Evolutionary conservation across 1,284 basidiomycete species (phyloP), one percentile per base, ranked within the genome.

Genomic region (Cystobasidium slooffiae): DNA sequence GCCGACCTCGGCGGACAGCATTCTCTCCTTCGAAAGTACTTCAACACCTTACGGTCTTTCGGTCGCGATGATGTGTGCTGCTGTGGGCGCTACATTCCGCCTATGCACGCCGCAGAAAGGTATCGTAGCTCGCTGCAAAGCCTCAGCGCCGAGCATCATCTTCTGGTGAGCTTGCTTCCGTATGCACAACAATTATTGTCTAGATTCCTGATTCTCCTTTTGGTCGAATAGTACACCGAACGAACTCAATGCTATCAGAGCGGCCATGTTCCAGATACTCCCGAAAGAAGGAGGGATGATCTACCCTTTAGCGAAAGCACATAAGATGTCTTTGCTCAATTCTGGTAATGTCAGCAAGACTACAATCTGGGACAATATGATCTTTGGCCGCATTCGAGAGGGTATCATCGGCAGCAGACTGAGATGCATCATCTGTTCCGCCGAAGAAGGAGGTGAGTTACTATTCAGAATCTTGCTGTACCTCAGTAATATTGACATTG

Each of bases 361-460:
- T 47, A 77, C 77, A 1, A 63, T 77, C 9, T 78, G 77, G 78
- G 79, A 79, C 58, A 53, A 56, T 39, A 41, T 78, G 22, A 63
- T 79, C 9, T 79, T 76, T 67, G 67, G 73, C 39, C 69, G 74
- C 6, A 46, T 78, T 43, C 53, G 76, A 16, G 75, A 77, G 37
- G 77, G 76, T n/a, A 46, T 75, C 22, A 47, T 72, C 22, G 56
- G 77, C 16, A 58, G 69, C 18, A 53, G 39, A 14, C 47, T 79
- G 5, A 68, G 77, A 43, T 75, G 56, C n/a, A 58, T 78, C 49
- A 51, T 77, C 64, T 67, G 78, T 51, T 46, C 70, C 1, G 72
- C 77, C 4, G 58, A 74, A n/a, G 68, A 64, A 52, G 59, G 61
- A 62, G 74, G 39, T 47, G 58, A 62, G 76, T 64, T 14, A 69